Base-by-base conservation (phyloP, 2,329 filamentous ascomycete genomes). In the Penicillium sp. region DNA sequence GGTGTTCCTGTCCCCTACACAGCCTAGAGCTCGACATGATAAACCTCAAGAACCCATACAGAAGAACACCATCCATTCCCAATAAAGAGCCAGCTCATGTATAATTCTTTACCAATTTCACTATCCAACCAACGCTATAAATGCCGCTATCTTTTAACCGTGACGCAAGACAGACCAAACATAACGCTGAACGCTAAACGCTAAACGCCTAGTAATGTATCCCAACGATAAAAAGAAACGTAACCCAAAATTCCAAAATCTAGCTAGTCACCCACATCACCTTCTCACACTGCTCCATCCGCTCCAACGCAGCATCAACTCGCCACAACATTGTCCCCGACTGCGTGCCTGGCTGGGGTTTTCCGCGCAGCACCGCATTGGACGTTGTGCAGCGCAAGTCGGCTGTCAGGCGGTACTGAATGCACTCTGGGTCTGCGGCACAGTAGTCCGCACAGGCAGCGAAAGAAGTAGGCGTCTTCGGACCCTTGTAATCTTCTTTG, bases 241-340 rank as follows among this genome's bases (percentile, higher is more conserved):
- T n/a, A 29, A 33, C 3, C 9, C 38, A 4, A 13, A n/a, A 23
- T 25, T 21, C 34, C 3, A 19, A 29, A 19, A n/a, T 15, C 38
- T 46, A 52, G 27, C 21, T 10, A 33, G 41, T 60, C 13, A 64
- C 46, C 57, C 60, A 66, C 10, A 25, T 19, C 5, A 57, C 58
- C n/a, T 50, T 34, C 6, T 49, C 6, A 52, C 64, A 66, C 9
- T 49, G 25, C 6, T 57, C 59, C 40, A 53, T 55, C n/a, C 31
- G 23, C 19, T 52, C 40, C 0, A 66, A 25, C 3, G 53, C 56
- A n/a, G 60, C 57, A 44, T 66, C 64, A 25, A 66, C 56, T 10
- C 63, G 57, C 61, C 63, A 65, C 50, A 66, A 47, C 64, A 66
- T 63, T n/a, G 60, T 60, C 5, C 64, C 64, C 11, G 64, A 60